These are phyloP conservation scores for Zygnema cylindricum DNA, from an alignment of 139 green algal genomes.

Conservation along the genomic window DNA sequence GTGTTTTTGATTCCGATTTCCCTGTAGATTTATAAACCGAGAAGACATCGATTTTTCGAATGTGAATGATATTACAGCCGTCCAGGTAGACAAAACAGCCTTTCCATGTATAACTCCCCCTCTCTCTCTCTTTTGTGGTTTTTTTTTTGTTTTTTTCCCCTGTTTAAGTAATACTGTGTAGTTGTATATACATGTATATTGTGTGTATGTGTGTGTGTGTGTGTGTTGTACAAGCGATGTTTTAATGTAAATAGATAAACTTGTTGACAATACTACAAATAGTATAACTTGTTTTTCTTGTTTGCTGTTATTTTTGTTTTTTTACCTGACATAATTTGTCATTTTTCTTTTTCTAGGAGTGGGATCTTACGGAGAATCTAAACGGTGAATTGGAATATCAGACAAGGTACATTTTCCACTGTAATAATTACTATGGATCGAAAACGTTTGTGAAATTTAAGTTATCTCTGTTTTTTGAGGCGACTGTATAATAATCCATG, in stretches of 20 bases:
- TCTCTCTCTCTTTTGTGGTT: not conserved
- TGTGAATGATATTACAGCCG: not conserved
- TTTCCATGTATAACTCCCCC: not conserved
- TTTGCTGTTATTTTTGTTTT: no score
- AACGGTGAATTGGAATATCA: conserved; percentile 6
- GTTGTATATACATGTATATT: not conserved
- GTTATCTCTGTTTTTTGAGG: no score
- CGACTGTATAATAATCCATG: no score
- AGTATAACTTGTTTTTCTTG: no score
- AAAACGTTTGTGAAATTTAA: no score
- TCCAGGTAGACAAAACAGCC: not conserved
- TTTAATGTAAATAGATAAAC: no score
- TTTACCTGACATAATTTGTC: no score
- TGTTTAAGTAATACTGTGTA: not conserved
- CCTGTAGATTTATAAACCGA: conserved; percentile 2
- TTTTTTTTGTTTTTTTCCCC: no score
- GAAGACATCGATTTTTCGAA: conserved; percentile 20
- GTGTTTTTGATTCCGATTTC: no score
- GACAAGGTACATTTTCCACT: not conserved
- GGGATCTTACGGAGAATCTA: not conserved
- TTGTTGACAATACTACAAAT: no score
- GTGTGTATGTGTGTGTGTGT: no score
- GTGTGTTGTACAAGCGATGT: not conserved
- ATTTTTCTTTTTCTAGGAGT: not conserved
- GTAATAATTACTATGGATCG: no score